These are phyloP conservation scores for Coffea canephora DNA, from an alignment of 257 asterid species.

Conservation along the genomic window DNA sequence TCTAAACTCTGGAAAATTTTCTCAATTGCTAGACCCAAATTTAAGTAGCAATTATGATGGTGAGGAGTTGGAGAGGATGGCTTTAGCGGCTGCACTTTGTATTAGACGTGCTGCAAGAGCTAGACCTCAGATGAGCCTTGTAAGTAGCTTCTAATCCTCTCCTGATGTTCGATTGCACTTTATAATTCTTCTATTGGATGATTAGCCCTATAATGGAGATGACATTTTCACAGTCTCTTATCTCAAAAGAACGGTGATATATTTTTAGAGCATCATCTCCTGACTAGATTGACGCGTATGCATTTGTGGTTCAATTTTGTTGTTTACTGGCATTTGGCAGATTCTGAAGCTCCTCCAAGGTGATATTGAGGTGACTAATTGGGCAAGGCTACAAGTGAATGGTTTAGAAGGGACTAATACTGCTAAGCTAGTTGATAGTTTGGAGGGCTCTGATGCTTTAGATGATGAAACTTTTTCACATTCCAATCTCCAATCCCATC, in stretches of 20 bases:
- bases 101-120: constrained; percentile 84
- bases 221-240: neutral
- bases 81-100: constrained; percentile 84
- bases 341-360: constrained; percentile 70
- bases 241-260: neutral
- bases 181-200: neutral
- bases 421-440: constrained; percentile 41
- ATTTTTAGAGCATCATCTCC: neutral
- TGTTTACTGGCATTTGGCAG: constrained; percentile 2
- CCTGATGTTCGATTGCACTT: neutral
- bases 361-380: constrained; percentile 52
- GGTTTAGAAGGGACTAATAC: constrained; percentile 45
- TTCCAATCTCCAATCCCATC: constrained; percentile 70
- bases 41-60: constrained; percentile 53
- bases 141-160: constrained; percentile 33
- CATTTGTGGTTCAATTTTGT: neutral
- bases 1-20: constrained; percentile 54
- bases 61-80: constrained; percentile 77
- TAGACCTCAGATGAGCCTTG: constrained; percentile 86
- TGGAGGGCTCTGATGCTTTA: constrained; percentile 43
- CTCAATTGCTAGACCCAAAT: constrained; percentile 59
- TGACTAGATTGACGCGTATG: neutral
- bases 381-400: constrained; percentile 73
- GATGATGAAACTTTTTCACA: constrained; percentile 66
- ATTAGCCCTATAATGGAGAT: neutral